These are phyloP conservation scores for Aspergillus affinis DNA, from an alignment of 495 filamentous ascomycete genomes.

Conservation along the genomic window DNA sequence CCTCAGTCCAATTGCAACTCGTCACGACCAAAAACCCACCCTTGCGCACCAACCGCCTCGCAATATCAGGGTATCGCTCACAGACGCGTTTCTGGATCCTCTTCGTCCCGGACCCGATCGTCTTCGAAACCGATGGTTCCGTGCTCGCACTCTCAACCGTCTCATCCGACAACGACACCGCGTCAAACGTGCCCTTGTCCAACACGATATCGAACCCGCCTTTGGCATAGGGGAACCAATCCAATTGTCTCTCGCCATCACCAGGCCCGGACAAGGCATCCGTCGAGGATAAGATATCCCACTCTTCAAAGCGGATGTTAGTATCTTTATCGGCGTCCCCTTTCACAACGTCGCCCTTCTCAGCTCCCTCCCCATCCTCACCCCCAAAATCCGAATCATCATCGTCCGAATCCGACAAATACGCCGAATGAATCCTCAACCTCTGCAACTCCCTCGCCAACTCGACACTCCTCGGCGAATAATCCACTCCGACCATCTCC, in stretches of 20 bases:
- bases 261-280: constrained; percentile 33
- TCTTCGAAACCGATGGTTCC: neutral
- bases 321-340: neutral
- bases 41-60: constrained; percentile 60
- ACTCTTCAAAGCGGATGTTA: constrained; percentile 62
- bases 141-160: constrained; percentile 39
- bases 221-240: constrained; percentile 34
- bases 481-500: constrained; percentile 81
- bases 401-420: constrained; percentile 38
- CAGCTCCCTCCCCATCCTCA: constrained; percentile 18
- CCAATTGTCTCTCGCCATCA: constrained; percentile 27
- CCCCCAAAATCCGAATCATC: too few species aligned
- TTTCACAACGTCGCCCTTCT: neutral
- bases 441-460: constrained; percentile 59
- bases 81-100: constrained; percentile 50
- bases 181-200: constrained; percentile 98
- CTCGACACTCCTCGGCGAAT: constrained; percentile 68
- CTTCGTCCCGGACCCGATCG: constrained; percentile 17
- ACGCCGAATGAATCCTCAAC: constrained; percentile 39
- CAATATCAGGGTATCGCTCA: constrained; percentile 71
- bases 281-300: constrained; percentile 66
- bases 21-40: constrained; percentile 81
- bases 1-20: constrained; percentile 97
- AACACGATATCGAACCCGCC: constrained; percentile 80
- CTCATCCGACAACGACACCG: constrained; percentile 72